Evolutionary conservation across 768 basidiomycete species (phyloP), one percentile per base, ranked within the genome.

Genomic region (Basidioascus undulatus): DNA sequence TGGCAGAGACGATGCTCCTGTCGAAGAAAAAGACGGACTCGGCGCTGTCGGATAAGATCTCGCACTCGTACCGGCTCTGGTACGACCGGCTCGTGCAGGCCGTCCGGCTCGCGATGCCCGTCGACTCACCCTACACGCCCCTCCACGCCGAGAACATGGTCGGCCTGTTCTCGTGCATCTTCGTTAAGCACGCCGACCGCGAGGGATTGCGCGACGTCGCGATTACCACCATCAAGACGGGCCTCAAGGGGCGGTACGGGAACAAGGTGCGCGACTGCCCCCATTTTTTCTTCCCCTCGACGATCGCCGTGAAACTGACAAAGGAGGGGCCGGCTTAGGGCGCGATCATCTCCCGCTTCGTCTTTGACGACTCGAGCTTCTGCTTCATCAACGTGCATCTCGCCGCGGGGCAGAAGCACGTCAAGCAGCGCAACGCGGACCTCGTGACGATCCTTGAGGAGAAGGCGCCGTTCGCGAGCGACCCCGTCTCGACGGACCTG

Each of bases 371-470:
- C 56, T 78, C 86, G 2, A 87, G 82, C 0, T 55, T 94, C 12
- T 96, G 89, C 59, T 77, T 92, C 52, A 72, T 96, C 61, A 98
- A 98, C 59, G 84, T 80, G 48, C 89, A 98, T 64, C 68, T 98
- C 44, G 89, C 87, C 5, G 82, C 83, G 6, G 89, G 89, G 1
- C 87, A 94, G 52, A 68, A 70, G 42, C 76, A 78, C 37, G 68
- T 77, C 15, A 68, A 77, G 1, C 66, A 77, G 45, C 68, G 89
- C 15, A 92, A 92, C 50, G 71, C 75, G 3, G 89, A 98, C 57
- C 63, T 86, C 10, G 74, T 78, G 6, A 76, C 73, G 1, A 78
- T 96, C 44, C 59, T 94, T 44, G 89, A 96, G 50, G 76, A 79
- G 45, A 73, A 73, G 40, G 56, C 67, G 1, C 64, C 84, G 87